Percentiles rank a stretch among this genome's conserved stretches.
Conservation (phyloP, 164 flowering plant genomes). For the Nymphaea colorata region DNA sequence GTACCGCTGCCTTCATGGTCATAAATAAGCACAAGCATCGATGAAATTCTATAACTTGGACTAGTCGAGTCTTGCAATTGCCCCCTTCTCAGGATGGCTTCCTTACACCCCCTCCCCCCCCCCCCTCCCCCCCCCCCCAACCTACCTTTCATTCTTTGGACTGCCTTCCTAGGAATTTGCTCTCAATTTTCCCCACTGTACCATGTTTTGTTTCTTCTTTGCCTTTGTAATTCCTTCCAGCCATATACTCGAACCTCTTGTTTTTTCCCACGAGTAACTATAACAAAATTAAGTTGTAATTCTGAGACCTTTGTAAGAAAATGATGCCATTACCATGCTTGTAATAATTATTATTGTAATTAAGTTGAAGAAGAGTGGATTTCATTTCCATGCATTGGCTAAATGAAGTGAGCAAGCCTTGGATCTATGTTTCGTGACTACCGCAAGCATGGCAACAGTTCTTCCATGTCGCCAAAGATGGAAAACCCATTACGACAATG, state of each 20-base stretch:
- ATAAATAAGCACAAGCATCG: neutral
- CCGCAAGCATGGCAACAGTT: no score
- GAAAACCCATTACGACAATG: no score
- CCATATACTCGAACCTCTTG: neutral
- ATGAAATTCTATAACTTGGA: neutral
- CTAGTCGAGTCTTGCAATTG: neutral
- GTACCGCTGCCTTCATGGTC: neutral
- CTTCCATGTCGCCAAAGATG: no score
- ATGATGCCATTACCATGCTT: neutral
- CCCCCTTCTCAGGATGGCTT: neutral
- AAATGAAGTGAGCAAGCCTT: neutral
- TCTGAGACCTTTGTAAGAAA: neutral
- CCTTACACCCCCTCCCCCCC: neutral
- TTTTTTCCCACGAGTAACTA: no score
- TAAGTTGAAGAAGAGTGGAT: neutral
- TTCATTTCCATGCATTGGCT: neutral
- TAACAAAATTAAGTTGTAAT: neutral
- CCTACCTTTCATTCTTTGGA: neutral
- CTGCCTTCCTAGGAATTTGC: neutral
- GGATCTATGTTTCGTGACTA: no score
- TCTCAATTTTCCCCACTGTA: neutral
- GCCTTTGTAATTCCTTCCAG: neutral
- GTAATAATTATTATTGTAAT: neutral
- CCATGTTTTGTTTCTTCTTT: neutral
- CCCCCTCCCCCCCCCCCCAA: no score